phyloP scores from a whole-genome alignment of 805 yeast genomes.

The Torulaspora franciscae region DNA sequence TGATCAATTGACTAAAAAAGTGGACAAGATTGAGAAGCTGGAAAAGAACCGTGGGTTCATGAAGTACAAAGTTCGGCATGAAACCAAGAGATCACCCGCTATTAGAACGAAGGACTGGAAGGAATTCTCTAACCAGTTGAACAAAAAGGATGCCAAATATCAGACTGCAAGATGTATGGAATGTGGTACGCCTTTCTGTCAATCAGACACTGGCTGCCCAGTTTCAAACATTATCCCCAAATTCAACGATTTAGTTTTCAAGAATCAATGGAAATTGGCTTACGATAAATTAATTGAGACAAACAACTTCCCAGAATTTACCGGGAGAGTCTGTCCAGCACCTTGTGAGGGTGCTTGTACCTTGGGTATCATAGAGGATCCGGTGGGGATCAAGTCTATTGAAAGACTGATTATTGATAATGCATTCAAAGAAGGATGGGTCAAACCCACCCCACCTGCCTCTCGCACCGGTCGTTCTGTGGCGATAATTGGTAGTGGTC shows the following conservation, averaged over 20 bases:
- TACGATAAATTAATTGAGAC: conserved; percentile 89
- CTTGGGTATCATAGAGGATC: conserved; percentile 86
- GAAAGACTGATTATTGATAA: conserved; percentile 95
- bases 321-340: conserved; percentile 98
- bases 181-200: conserved; percentile 99
- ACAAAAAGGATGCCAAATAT: conserved; percentile 78
- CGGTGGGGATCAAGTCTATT: conserved; percentile 93
- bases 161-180: conserved; percentile 99
- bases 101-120: conserved; percentile 86
- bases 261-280: conserved; percentile 93
- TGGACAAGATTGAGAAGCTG: conserved; percentile 49
- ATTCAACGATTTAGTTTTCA: conserved; percentile 94
- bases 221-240: conserved; percentile 95
- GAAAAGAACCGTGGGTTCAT: conserved; percentile 82
- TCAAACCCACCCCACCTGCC: conserved; percentile 73
- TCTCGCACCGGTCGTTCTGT: conserved; percentile 78
- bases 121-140: conserved; percentile 74
- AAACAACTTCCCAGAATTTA: conserved; percentile 97
- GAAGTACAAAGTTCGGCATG: conserved; percentile 86
- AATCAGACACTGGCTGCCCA: conserved; percentile 97
- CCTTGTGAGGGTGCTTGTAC: conserved; percentile 98
- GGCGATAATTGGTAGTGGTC: conserved; percentile 94
- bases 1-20: conserved; percentile 58
- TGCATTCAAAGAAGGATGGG: conserved; percentile 97
- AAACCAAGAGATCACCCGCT: conserved; percentile 74